Evolutionary conservation across 1,139 yeast species (phyloP), one percentile per base, ranked within the genome.

Genomic region (Lodderomyces beijingensis): DNA sequence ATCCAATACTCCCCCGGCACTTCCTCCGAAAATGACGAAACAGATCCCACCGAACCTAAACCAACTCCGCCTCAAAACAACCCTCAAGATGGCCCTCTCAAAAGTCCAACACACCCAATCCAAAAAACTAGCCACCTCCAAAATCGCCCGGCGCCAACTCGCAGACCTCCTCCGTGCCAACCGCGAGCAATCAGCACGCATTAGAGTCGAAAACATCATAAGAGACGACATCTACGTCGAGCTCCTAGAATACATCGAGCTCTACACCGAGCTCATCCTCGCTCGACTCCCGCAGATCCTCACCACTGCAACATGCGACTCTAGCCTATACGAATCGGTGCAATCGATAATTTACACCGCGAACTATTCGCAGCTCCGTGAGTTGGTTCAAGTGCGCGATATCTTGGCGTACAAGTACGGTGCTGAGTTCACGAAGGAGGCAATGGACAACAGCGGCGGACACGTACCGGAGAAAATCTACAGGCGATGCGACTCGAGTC

Each of bases 181-280:
- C 4, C 86, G 85, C 51, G 91, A 86, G 43, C 79, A 82, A 35
- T 84, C 89, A 48, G 96, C 96, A 14, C 73, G 74, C 39, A 87
- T 88, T 38, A 62, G 95, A 33, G 94, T 87, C 3, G 96, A 88
- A 47, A 84, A 85, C 48, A 75, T 88, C 38, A 85, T 89, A 17
- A 72, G 91, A 22, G 94, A 86, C 46, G 96, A 89, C 51, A 77
- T 86, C 30, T 78, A 82, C 49, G 75, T 85, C 15, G 96, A 89
- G 55, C 61, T 89, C 15, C 65, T 87, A 37, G 96, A 89, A 55
- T 74, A 75, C 30, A 59, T 88, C 32, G 95, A 87, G 55, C 64
- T 89, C 16, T 86, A 87, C 53, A 83, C 96, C 51, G 96, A 89
- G 55, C 62, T 89, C 15, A 57, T 87, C 12, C 70, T 85, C 35